These are phyloP conservation scores for Rhodotorula sp. DNA, from an alignment of 1,284 basidiomycete species.

Conservation along the genomic window DNA sequence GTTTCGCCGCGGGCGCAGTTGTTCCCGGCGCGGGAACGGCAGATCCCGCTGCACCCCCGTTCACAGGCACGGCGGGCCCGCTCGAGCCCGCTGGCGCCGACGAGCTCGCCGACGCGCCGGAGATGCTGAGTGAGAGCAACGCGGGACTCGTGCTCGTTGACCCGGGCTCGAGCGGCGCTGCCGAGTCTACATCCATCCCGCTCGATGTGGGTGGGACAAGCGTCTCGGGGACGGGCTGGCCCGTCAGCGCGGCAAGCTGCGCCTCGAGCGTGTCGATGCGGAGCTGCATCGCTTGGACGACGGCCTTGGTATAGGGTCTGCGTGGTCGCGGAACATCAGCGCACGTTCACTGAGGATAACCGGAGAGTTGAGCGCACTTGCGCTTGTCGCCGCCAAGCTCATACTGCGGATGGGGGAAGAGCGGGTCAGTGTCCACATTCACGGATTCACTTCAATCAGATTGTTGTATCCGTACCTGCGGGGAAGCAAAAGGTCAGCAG, in stretches of 20 bases:
- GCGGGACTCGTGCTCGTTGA: slow-evolving; percentile 5
- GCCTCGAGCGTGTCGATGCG: slow-evolving; percentile 41
- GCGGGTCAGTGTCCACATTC: background rate
- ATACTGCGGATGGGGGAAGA: slow-evolving; percentile 1
- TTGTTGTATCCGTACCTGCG: too few relatives aligned
- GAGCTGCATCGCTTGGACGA: slow-evolving; percentile 38
- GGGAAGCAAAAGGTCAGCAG: too few relatives aligned
- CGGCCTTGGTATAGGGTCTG: slow-evolving; percentile 39
- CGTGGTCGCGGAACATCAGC: background rate
- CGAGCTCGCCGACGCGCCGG: background rate
- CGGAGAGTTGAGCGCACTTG: slow-evolving; percentile 8
- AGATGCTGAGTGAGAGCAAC: background rate
- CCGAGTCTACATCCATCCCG: background rate
- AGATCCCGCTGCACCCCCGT: too few relatives aligned
- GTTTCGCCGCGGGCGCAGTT: too few relatives aligned
- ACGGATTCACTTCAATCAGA: too few relatives aligned
- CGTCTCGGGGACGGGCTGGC: background rate
- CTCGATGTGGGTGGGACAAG: too few relatives aligned
- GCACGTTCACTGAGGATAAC: too few relatives aligned
- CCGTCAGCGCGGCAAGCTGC: slow-evolving; percentile 24
- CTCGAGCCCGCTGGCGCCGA: background rate
- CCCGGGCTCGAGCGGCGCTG: background rate
- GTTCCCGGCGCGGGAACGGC: too few relatives aligned
- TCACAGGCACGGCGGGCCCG: too few relatives aligned
- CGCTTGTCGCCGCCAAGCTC: slow-evolving; percentile 27